A percentile compares a stretch with the other conserved stretches of the same genome.
phyloP scores from a whole-genome alignment of 768 basidiomycete genomes.

The Lactifluus piperatus region DNA sequence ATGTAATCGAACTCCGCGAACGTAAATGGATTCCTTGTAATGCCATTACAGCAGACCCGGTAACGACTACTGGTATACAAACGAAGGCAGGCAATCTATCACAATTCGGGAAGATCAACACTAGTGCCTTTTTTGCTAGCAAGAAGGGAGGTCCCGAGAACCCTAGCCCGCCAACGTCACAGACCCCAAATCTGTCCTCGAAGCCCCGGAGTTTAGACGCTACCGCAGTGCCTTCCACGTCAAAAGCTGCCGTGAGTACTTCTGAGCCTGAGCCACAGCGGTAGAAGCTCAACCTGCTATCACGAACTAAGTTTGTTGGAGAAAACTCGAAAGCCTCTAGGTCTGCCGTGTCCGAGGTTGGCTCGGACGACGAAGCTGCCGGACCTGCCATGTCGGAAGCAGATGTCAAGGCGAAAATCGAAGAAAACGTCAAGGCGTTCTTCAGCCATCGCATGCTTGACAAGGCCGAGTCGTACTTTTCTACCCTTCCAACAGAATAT shows the following conservation, averaged over 20 bases:
- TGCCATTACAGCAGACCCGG: slow-evolving; percentile 63
- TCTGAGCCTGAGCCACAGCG: slow-evolving; percentile 49
- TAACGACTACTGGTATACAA: slow-evolving; percentile 63
- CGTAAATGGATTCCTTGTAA: slow-evolving; percentile 75
- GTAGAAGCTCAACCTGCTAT: slow-evolving; percentile 63
- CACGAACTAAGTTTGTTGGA: slow-evolving; percentile 59
- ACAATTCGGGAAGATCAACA: slow-evolving; percentile 80
- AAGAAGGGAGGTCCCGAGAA: slow-evolving; percentile 56
- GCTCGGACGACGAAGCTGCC: slow-evolving; percentile 39
- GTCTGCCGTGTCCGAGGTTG: slow-evolving; percentile 42
- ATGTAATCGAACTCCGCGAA: slow-evolving; percentile 81
- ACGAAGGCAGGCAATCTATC: slow-evolving; percentile 80
- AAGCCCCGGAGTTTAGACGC: slow-evolving; percentile 63
- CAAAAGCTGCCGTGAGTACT: slow-evolving; percentile 40
- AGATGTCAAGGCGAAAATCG: slow-evolving; percentile 66
- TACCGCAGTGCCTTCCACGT: slow-evolving; percentile 35
- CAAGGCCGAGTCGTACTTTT: slow-evolving; percentile 85
- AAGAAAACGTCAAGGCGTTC: slow-evolving; percentile 79
- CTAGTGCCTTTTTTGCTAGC: slow-evolving; percentile 71
- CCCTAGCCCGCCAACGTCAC: slow-evolving; percentile 61
- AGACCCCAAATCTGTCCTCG: slow-evolving; percentile 80
- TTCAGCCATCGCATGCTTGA: slow-evolving; percentile 75
- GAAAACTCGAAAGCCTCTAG: slow-evolving; percentile 31
- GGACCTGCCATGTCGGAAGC: slow-evolving; percentile 50
- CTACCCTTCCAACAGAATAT: slow-evolving; percentile 54